Conservation (phyloP, 129 eudicot genomes). For the Rutidosis leptorrhynchoides region DNA sequence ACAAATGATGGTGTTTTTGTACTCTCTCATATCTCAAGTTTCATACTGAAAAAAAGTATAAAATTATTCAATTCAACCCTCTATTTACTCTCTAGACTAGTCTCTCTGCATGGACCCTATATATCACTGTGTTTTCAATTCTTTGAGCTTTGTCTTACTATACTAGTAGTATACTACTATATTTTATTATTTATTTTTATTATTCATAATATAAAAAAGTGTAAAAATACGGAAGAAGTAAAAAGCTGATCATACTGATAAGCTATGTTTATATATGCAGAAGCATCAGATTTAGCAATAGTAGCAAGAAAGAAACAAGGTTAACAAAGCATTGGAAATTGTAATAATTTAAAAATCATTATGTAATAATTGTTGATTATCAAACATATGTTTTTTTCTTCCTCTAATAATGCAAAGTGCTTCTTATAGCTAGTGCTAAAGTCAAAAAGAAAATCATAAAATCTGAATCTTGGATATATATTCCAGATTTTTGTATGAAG, state of each 20-base stretch:
- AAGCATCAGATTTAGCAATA: conserved; percentile 44
- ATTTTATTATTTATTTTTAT: not conserved
- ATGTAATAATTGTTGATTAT: conserved; percentile 13
- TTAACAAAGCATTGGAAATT: conserved; percentile 34
- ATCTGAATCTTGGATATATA: conserved; percentile 30
- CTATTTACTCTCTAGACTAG: conserved; percentile 32
- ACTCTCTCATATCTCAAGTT: conserved; percentile 48
- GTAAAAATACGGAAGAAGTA: conserved; percentile 14
- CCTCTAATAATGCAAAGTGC: conserved; percentile 29
- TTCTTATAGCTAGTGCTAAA: conserved; percentile 27
- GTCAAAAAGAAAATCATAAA: conserved; percentile 28
- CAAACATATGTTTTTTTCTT: conserved; percentile 6
- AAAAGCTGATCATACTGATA: conserved; percentile 43
- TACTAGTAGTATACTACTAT: not conserved
- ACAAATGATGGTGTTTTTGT: conserved; percentile 78
- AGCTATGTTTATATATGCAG: conserved; percentile 45
- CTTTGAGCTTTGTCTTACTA: conserved; percentile 61
- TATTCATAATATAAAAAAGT: not conserved
- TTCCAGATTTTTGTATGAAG: conserved; percentile 27
- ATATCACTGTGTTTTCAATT: conserved; percentile 47
- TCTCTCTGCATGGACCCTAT: conserved; percentile 39
- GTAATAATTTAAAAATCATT: conserved; percentile 12
- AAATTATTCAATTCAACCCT: conserved; percentile 36
- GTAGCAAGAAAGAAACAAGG: conserved; percentile 30
- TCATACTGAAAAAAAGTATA: conserved; percentile 39